Base-by-base conservation (phyloP, 2,329 filamentous ascomycete genomes). In the Sclerotinia nivalis region DNA sequence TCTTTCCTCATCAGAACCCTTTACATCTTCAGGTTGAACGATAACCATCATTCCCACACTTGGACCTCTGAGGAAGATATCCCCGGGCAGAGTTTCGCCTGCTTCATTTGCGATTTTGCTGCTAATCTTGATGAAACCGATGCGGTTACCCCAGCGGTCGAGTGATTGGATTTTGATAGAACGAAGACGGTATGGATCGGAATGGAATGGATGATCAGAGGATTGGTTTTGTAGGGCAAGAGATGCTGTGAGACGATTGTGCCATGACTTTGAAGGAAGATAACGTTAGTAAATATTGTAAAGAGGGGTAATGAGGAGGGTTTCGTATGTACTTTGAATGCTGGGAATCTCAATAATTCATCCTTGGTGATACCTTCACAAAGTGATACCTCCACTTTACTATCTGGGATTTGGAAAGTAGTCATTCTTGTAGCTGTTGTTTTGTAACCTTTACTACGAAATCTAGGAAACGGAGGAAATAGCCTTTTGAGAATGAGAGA, bases 121-220 rank as follows among this genome's bases (percentile, higher is more conserved):
- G 3, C 78, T 79, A 50, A 89, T 77, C 72, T 89, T 89, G 31
- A 89, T 75, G 76, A 89, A 89, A 58, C 87, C 87, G 20, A 89
- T 76, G 2, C 82, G 80, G 13, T 72, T 65, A 62, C 83, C 82
- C 72, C 87, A 89, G 43, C 82, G 78, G 75, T 88, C 86, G 72
- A 83, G 84, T 25, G 85, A 81, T 75, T 89, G 86, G 69, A 89
- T 75, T 0, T 80, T 83, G 71, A 89, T 79, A 71, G 80, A 80
- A 66, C 80, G 82, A 0, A 89, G 83, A 9, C 75, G 69, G 77
- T 88, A 89, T 1, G 86, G 86, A 70, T 84, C 81, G 0, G 73
- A 18, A 78, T 87, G 81, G 80, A 89, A 89, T 62, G 72, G 70
- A 65, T 77, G 76, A 10, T 68, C 45, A 58, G 66, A 28, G 9